Conservation (phyloP, 805 yeast species). For the Candida tibetensis region DNA sequence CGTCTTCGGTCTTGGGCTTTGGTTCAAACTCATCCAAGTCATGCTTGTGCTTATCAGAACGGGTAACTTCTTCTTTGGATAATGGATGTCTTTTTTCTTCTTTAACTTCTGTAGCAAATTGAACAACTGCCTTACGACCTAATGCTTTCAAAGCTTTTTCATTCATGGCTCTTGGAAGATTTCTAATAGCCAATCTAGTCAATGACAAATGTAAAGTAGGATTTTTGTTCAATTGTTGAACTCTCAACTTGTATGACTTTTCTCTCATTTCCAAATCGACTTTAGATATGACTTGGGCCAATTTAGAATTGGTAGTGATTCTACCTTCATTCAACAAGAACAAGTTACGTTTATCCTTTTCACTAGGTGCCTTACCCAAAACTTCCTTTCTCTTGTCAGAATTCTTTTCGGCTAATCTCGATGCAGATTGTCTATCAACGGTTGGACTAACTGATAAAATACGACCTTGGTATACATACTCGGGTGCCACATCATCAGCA, state of each 20-base stretch:
- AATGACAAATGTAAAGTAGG: constrained; percentile 90
- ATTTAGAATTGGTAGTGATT: constrained; percentile 72
- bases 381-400: constrained; percentile 69
- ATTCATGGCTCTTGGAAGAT: constrained; percentile 88
- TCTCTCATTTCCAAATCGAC: constrained; percentile 86
- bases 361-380: constrained; percentile 76
- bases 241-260: constrained; percentile 79
- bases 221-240: constrained; percentile 85
- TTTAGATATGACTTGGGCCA: constrained; percentile 64
- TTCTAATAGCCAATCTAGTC: constrained; percentile 92
- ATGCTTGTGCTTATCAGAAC: constrained; percentile 71
- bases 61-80: constrained; percentile 79
- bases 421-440: constrained; percentile 83
- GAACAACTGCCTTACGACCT: constrained; percentile 92
- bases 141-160: constrained; percentile 85
- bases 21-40: constrained; percentile 27
- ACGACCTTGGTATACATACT: constrained; percentile 90
- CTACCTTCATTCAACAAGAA: constrained; percentile 93
- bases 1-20: constrained; percentile 30
- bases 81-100: constrained; percentile 74
- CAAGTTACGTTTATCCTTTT: constrained; percentile 79
- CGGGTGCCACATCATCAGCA: constrained; percentile 88
- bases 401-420: constrained; percentile 66
- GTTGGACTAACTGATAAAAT: constrained; percentile 80
- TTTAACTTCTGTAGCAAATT: constrained; percentile 87